These are phyloP conservation scores for Davidsoniella eucalypti DNA, from an alignment of 2,329 filamentous ascomycete genomes.

Conservation along the genomic window DNA sequence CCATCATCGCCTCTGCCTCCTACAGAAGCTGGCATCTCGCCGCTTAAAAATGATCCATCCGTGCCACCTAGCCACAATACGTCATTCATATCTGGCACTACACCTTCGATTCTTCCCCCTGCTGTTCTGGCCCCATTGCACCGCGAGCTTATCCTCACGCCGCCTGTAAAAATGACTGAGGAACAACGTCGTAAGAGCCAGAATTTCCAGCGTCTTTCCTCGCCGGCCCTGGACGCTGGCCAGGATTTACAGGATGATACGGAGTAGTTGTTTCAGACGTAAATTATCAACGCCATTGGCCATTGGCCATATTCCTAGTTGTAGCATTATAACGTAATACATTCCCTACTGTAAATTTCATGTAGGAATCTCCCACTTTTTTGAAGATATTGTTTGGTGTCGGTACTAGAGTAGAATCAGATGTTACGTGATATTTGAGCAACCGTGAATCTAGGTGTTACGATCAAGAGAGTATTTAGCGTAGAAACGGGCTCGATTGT, in stretches of 20 bases:
- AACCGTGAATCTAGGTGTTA: neutral
- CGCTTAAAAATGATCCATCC: slow-evolving; percentile 34
- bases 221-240: neutral
- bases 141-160: slow-evolving; percentile 39
- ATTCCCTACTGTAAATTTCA: too few relatives aligned
- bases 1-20: slow-evolving; percentile 17
- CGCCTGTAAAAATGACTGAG: slow-evolving; percentile 39
- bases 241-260: slow-evolving; percentile 7
- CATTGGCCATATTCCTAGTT: neutral
- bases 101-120: slow-evolving; percentile 37
- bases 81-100: slow-evolving; percentile 15
- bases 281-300: too few relatives aligned
- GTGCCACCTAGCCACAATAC: slow-evolving; percentile 17
- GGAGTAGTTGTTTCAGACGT: too few relatives aligned
- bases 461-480: neutral
- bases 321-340: neutral
- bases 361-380: too few relatives aligned
- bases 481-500: neutral
- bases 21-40: slow-evolving; percentile 31
- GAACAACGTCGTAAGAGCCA: slow-evolving; percentile 13
- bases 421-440: neutral
- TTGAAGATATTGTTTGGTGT: neutral
- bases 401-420: neutral
- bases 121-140: slow-evolving; percentile 41
- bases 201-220: slow-evolving; percentile 7